Evolutionary conservation across 1,284 basidiomycete genomes (phyloP), one percentile per base, ranked within the genome.

Genomic region (Taiwanofungus camphoratus): DNA sequence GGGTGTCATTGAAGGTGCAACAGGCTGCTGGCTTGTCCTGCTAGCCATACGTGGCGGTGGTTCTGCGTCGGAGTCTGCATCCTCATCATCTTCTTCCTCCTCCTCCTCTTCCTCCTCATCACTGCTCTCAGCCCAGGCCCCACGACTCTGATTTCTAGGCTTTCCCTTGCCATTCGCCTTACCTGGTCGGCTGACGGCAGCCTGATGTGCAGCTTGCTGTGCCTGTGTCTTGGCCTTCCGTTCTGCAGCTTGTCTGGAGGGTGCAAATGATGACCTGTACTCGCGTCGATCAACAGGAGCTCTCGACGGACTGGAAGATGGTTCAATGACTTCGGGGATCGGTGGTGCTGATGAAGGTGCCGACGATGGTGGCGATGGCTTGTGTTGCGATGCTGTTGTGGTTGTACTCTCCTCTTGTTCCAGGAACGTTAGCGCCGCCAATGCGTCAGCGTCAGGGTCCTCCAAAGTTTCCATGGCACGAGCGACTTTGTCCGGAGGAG

Each of bases 151-250:
- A 26, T 64, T 55, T 55, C 63, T 69, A 46, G 67, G 63, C 59
- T 73, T 76, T 43, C 67, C 63, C 54, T 74, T 78, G 15, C 80
- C 80, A 51, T 79, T 79, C n/a, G 70, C 65, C 50, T 83, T 71
- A 27, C 88, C 87, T 27, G 88, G 88, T 49, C 76, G 74, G 48
- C 81, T 77, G 38, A 73, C 76, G 16, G 85, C 88, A 22, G 81
- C 85, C 29, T 87, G 75, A 36, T 82, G 75, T 1, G 85, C 85
- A 32, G 82, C 84, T 55, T 89, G 82, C 54, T 90, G 84, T 16
- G 86, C 87, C 57, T 92, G 82, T 11, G 76, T 73, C 60, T 85
- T 87, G 9, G 87, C 85, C 55, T 89, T 87, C 40, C 92, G 76
- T 58, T 94, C 82, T 18, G 79, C 77, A 18, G 88, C 91, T 50